These are phyloP conservation scores for Gracilaria caudata DNA, from an alignment of 23 red algal genomes.

Conservation along the genomic window DNA sequence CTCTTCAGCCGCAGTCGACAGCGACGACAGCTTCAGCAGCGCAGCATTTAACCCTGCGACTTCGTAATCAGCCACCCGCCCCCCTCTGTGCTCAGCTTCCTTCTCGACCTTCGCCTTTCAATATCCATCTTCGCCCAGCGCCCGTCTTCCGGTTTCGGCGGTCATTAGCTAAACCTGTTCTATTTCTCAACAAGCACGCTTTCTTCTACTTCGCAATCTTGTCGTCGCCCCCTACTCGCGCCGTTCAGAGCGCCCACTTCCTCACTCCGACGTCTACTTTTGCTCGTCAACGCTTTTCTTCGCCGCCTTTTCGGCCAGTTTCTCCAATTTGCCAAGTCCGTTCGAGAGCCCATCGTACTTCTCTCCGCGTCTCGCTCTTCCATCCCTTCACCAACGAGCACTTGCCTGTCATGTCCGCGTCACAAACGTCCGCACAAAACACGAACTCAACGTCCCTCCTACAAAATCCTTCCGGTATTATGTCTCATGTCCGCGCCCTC, in stretches of 20 bases:
- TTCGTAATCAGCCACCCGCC: not conserved
- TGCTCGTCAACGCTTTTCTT: slow-evolving; percentile 26
- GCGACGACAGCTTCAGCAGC: not conserved
- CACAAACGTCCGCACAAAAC: slow-evolving; percentile 30
- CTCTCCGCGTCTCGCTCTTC: not conserved
- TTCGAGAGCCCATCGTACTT: slow-evolving; percentile 15
- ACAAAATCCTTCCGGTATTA: slow-evolving; percentile 25
- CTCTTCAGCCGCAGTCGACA: not conserved
- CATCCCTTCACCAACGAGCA: slow-evolving; percentile 1
- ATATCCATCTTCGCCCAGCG: slow-evolving; percentile 30
- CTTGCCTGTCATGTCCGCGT: slow-evolving; percentile 25
- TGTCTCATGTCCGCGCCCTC: slow-evolving; percentile 31
- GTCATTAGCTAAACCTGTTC: slow-evolving; percentile 7
- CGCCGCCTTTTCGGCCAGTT: slow-evolving; percentile 12
- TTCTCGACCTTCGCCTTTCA: not conserved
- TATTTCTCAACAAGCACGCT: not conserved
- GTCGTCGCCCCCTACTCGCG: not conserved
- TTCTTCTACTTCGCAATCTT: not conserved
- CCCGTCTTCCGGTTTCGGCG: not conserved
- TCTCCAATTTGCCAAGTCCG: slow-evolving; percentile 30
- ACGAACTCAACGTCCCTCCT: slow-evolving; percentile 22
- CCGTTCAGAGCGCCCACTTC: not conserved
- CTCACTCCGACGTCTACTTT: not conserved
- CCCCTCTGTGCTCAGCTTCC: not conserved
- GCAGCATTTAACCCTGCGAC: not conserved